phyloP scores from a whole-genome alignment of 306 rosid genomes.

The barrel medic (Medicago truncatula) region DNA sequence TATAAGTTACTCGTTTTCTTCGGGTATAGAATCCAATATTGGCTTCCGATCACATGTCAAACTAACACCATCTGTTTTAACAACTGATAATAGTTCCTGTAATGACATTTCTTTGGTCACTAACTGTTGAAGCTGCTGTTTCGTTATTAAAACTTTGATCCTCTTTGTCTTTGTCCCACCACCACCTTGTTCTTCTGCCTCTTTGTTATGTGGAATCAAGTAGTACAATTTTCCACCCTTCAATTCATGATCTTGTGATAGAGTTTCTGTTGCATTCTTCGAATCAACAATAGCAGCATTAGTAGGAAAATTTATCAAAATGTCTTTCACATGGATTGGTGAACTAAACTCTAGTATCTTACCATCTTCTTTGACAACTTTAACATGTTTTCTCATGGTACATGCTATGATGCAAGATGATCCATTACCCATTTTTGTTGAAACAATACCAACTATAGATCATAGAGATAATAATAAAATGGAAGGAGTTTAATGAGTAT shows the following conservation, averaged over 20 bases:
- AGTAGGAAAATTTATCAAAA: slow-evolving; percentile 49
- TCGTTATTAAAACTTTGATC: slow-evolving; percentile 68
- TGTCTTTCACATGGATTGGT: slow-evolving; percentile 59
- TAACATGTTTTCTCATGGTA: slow-evolving; percentile 36
- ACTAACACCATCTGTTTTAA: slow-evolving; percentile 28
- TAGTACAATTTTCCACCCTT: slow-evolving; percentile 63
- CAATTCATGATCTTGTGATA: slow-evolving; percentile 56
- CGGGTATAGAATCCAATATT: slow-evolving; percentile 68
- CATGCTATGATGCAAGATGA: neutral
- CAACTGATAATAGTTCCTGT: slow-evolving; percentile 53
- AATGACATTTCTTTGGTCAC: slow-evolving; percentile 59
- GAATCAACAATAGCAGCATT: slow-evolving; percentile 49
- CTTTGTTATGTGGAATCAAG: slow-evolving; percentile 49
- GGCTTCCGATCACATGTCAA: slow-evolving; percentile 47
- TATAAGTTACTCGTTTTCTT: slow-evolving; percentile 50
- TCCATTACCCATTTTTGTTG: slow-evolving; percentile 65
- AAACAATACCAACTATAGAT: neutral
- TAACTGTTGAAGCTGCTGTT: slow-evolving; percentile 64
- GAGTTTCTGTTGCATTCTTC: slow-evolving; percentile 48
- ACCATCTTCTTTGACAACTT: slow-evolving; percentile 60
- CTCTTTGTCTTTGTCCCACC: slow-evolving; percentile 56
- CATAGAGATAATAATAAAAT: neutral
- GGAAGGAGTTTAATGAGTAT: neutral
- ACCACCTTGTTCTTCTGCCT: neutral
- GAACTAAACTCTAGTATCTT: slow-evolving; percentile 54